Percentiles rank a stretch among this genome's conserved stretches.
Conservation (phyloP, 768 basidiomycete genomes). For the Austroboletus eburneus region DNA sequence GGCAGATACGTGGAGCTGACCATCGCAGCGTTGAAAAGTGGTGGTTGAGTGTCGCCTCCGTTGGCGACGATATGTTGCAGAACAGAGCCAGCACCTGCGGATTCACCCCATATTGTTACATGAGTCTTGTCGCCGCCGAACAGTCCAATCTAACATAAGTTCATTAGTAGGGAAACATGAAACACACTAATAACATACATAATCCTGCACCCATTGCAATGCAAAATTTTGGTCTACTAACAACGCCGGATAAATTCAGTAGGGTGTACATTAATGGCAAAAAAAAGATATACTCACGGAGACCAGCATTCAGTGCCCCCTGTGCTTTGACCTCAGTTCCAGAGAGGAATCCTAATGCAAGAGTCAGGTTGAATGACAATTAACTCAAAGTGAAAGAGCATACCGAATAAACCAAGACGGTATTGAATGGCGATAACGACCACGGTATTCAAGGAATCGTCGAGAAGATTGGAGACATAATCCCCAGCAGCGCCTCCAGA, state of each 20-base stretch:
- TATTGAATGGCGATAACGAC: conserved; percentile 32
- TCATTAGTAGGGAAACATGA: not conserved
- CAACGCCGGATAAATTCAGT: not conserved
- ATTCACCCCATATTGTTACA: conserved; percentile 38
- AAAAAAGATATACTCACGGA: conserved; percentile 19
- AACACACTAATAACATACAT: conserved; percentile 17
- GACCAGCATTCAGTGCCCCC: conserved; percentile 34
- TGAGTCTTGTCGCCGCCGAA: conserved; percentile 32
- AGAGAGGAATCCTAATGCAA: conserved; percentile 29
- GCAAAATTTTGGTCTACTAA: conserved; percentile 36
- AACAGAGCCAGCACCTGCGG: conserved; percentile 32
- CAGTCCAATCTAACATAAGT: conserved; percentile 21
- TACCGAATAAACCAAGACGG: conserved; percentile 34
- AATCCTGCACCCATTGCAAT: conserved; percentile 33
- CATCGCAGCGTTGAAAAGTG: conserved; percentile 31
- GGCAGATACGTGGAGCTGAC: conserved; percentile 31
- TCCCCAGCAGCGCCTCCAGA: conserved; percentile 12
- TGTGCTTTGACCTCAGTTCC: conserved; percentile 26
- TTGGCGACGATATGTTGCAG: conserved; percentile 34
- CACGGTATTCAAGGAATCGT: conserved; percentile 19
- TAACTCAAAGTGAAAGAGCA: not conserved
- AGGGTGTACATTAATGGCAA: not conserved
- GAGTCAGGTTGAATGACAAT: not conserved
- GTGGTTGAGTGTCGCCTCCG: conserved; percentile 31
- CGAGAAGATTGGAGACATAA: conserved; percentile 23